These are phyloP conservation scores for Hemerocallis citrina DNA, from an alignment of 106 monocot species.

Conservation along the genomic window DNA sequence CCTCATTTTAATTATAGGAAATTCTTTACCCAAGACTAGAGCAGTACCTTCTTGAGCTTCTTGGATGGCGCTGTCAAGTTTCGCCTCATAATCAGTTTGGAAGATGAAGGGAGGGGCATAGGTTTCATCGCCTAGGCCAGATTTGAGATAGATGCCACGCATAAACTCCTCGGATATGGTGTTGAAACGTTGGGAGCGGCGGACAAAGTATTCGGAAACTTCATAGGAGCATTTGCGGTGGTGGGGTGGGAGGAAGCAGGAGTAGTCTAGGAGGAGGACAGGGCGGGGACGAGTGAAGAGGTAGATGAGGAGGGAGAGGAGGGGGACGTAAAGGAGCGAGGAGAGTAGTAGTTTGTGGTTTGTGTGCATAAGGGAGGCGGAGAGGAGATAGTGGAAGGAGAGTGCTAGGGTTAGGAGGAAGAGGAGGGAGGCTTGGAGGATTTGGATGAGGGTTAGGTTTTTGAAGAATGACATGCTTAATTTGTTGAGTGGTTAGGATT, in stretches of 20 bases:
- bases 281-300: constrained; percentile 24
- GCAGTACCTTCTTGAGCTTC: constrained; percentile 50
- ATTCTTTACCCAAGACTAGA: too few relatives aligned
- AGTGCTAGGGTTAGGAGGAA: constrained; percentile 30
- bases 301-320: constrained; percentile 10
- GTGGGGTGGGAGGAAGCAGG: constrained; percentile 43
- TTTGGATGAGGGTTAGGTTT: constrained; percentile 8
- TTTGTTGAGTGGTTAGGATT: not conserved
- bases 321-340: constrained; percentile 8
- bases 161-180: constrained; percentile 46
- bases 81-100: constrained; percentile 24
- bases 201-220: constrained; percentile 41
- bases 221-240: constrained; percentile 39
- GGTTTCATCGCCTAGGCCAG: constrained; percentile 69
- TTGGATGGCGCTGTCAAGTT: constrained; percentile 24
- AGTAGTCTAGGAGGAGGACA: constrained; percentile 58
- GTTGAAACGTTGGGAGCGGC: constrained; percentile 30
- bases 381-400: constrained; percentile 17
- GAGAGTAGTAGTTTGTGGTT: constrained; percentile 2
- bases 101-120: constrained; percentile 50
- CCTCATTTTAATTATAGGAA: too few relatives aligned
- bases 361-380: not conserved
- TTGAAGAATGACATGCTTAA: not conserved
- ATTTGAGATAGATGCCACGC: constrained; percentile 52
- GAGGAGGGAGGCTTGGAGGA: constrained; percentile 32